Conservation (phyloP, 805 yeast species). For the Teunomyces stri region DNA sequence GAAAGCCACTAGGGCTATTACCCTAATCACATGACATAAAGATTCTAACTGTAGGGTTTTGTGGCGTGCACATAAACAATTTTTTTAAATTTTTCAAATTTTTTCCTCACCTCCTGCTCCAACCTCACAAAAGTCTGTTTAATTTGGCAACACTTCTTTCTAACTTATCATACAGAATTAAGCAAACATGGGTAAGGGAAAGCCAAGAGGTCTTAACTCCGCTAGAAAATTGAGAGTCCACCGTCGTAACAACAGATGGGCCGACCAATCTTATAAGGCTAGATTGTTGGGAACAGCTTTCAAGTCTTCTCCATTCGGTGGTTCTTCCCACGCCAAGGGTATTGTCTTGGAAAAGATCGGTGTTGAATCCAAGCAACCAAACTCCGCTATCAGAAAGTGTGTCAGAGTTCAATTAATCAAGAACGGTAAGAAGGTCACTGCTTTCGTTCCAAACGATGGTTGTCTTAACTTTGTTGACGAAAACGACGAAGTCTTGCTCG, state of each 20-base stretch:
- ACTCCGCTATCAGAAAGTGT: conserved; percentile 99
- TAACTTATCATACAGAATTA: conserved; percentile 11
- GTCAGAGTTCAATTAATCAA: conserved; percentile 99
- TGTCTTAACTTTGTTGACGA: conserved; percentile 99
- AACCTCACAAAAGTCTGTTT: conserved; percentile 4
- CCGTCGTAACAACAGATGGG: conserved; percentile 99
- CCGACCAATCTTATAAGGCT: conserved; percentile 96
- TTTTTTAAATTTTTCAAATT: conserved; percentile 6
- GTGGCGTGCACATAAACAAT: background rate
- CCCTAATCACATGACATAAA: background rate
- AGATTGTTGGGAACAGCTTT: conserved; percentile 99
- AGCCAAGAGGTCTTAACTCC: conserved; percentile 99
- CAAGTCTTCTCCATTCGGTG: conserved; percentile 99
- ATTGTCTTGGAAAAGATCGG: conserved; percentile 99
- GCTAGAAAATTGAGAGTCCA: conserved; percentile 99
- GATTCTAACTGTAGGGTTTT: background rate
- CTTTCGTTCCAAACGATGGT: conserved; percentile 99
- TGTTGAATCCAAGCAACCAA: conserved; percentile 99
- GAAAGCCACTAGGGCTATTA: background rate
- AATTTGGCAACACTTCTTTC: conserved; percentile 7
- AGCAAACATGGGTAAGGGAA: conserved; percentile 94
- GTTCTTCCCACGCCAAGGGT: conserved; percentile 99
- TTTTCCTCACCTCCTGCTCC: conserved; percentile 4
- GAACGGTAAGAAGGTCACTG: conserved; percentile 99
- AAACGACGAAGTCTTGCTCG: conserved; percentile 98